These are phyloP conservation scores for Rutstroemia sp. DNA, from an alignment of 2,329 filamentous ascomycete genomes.

Conservation along the genomic window DNA sequence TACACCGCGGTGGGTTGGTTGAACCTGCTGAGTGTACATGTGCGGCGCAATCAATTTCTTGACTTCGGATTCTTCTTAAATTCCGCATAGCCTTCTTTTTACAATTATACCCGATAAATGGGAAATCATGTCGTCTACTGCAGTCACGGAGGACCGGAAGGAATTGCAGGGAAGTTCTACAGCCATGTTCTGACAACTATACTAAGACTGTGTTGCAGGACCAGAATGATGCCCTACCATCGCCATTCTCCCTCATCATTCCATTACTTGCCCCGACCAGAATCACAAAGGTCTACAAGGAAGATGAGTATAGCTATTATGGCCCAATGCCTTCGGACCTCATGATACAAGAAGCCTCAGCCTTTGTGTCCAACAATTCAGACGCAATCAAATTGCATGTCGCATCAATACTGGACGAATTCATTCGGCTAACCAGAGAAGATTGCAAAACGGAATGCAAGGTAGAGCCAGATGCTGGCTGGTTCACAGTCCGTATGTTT, in stretches of 20 bases:
- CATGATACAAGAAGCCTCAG: neutral
- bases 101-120: neutral
- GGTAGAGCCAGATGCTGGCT: neutral
- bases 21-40: too few species aligned
- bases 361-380: constrained; percentile 1
- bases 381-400: neutral
- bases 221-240: neutral
- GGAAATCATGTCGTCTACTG: neutral
- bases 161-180: too few species aligned
- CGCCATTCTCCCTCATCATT: neutral
- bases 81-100: neutral
- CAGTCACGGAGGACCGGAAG: neutral
- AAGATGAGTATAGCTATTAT: neutral
- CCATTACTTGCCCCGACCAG: neutral
- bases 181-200: too few species aligned
- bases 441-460: neutral
- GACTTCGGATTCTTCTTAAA: neutral
- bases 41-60: too few species aligned
- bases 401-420: neutral
- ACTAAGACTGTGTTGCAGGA: too few species aligned
- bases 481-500: constrained; percentile 1
- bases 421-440: neutral
- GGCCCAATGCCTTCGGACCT: neutral
- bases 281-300: neutral
- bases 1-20: too few species aligned